A percentile compares a stretch with the other conserved stretches of the same genome.
Conservation (phyloP, 1,284 basidiomycete genomes). For the Rhodotorula sp. region DNA sequence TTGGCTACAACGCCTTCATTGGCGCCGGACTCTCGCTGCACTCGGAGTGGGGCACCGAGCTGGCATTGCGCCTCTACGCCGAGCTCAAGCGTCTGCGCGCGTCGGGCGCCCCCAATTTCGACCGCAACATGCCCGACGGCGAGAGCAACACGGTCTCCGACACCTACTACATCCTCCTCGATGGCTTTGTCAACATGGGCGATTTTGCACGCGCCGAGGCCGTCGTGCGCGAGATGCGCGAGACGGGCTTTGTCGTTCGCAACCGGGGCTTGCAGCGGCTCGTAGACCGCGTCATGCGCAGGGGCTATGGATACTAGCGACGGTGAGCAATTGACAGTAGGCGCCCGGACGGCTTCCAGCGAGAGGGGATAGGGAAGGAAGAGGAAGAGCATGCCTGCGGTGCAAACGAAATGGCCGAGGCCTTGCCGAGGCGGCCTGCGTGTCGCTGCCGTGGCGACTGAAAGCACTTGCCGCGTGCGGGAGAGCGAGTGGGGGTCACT, state of each 20-base stretch:
- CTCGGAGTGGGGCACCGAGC: slow-evolving; percentile 14
- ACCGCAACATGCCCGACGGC: not conserved
- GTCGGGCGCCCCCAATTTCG: not conserved
- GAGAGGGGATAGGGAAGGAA: not conserved
- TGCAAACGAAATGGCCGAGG: too few relatives aligned
- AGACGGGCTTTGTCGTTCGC: slow-evolving; percentile 22
- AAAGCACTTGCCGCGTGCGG: too few relatives aligned
- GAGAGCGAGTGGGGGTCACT: too few relatives aligned
- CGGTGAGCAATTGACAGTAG: not conserved
- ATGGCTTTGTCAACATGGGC: slow-evolving; percentile 25
- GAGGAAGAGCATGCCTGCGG: not conserved
- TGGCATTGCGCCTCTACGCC: slow-evolving; percentile 25
- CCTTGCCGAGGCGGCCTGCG: too few relatives aligned
- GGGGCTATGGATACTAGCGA: not conserved
- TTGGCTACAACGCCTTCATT: slow-evolving; percentile 41
- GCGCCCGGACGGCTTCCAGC: not conserved
- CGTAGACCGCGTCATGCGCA: slow-evolving; percentile 2
- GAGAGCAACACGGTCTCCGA: slow-evolving; percentile 9
- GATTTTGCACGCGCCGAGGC: slow-evolving; percentile 22
- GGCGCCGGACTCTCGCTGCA: slow-evolving; percentile 20
- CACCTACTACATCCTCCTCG: slow-evolving; percentile 34
- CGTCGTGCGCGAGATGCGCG: slow-evolving; percentile 35
- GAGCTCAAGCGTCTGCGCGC: slow-evolving; percentile 18
- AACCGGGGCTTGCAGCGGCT: slow-evolving; percentile 20
- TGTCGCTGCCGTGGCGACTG: too few relatives aligned